Percentiles rank a stretch among this genome's conserved stretches.
Evolutionary conservation across 1,284 basidiomycete species (phyloP).

Genomic region (Naganishia sp.): DNA sequence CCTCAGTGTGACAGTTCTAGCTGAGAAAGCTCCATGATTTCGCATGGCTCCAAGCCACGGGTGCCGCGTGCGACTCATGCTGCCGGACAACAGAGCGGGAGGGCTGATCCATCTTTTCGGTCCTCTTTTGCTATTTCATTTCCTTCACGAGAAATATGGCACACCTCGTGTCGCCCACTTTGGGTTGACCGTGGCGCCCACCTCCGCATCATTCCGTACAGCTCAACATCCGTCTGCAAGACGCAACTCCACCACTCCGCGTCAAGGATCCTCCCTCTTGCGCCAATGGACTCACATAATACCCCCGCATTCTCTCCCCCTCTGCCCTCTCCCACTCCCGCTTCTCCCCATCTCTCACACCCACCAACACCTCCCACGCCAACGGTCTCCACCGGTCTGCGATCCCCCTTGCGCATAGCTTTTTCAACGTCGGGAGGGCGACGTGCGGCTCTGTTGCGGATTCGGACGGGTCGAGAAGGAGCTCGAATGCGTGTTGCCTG

Average conservation of each 20-base stretch:
- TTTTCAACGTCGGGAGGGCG: constrained; percentile 44
- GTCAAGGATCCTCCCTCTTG: not conserved
- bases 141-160: too few relatives aligned
- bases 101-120: too few relatives aligned
- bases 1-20: too few relatives aligned
- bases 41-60: too few relatives aligned
- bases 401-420: constrained; percentile 48
- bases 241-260: not conserved
- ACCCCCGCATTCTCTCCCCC: constrained; percentile 38
- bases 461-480: constrained; percentile 45
- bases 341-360: constrained; percentile 43
- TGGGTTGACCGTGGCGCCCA: too few relatives aligned
- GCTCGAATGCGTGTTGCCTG: constrained; percentile 50
- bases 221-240: too few relatives aligned
- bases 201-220: too few relatives aligned
- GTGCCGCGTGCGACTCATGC: too few relatives aligned
- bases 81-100: too few relatives aligned
- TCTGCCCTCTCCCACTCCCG: constrained; percentile 42
- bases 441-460: constrained; percentile 41
- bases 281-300: constrained; percentile 40
- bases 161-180: too few relatives aligned
- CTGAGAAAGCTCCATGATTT: too few relatives aligned
- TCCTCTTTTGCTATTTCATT: too few relatives aligned
- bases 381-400: constrained; percentile 50
- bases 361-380: constrained; percentile 49